Evolutionary conservation across 306 rosid genomes (phyloP), one percentile per base, ranked within the genome.

Genomic region (Lathyrus sativus): DNA sequence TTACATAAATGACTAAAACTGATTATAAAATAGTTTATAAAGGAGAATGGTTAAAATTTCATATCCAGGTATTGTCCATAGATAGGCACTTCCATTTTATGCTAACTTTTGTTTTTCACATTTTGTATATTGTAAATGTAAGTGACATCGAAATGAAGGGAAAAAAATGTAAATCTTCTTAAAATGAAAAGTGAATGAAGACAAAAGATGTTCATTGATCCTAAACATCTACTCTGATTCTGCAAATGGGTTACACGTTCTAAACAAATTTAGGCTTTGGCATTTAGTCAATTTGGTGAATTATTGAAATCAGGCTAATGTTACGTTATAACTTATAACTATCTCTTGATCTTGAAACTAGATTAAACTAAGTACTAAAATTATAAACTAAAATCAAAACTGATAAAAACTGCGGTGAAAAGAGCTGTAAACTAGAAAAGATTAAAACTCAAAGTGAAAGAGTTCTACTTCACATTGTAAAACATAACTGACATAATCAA

Each of bases 281-380:
- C 24, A 50, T 67, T 67, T 50, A 50, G 62, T 68, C 26, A 37
- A 67, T 35, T 51, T 37, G 26, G 62, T 18, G 12, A 54, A 55
- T 9, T 41, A 12, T 41, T 39, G 12, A 41, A 55, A 55, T 56
- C 42, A 70, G 12, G 39, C 28, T 28, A 45, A 44, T 15, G 2
- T 57, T 2, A 17, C 54, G 33, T 58, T 26, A 26, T 26, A 26
- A 26, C 4, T 26, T 35, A 35, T 6, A 35, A 35, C 75, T 70
- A 64, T 44, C 37, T 28, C 62, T 50, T 43, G n/a, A 44, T 54
- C 37, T 29, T 31, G 46, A 44, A 31, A 44, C 14, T 70, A 29
- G 31, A 31, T 11, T 11, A 58, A 15, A 41, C 15, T 14, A 54
- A 41, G 8, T 11, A 35, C 12, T 18, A 41, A 31, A 11, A 51